Conservation (phyloP, 1,139 yeast genomes). For the Yamadazyma dushanensis region DNA sequence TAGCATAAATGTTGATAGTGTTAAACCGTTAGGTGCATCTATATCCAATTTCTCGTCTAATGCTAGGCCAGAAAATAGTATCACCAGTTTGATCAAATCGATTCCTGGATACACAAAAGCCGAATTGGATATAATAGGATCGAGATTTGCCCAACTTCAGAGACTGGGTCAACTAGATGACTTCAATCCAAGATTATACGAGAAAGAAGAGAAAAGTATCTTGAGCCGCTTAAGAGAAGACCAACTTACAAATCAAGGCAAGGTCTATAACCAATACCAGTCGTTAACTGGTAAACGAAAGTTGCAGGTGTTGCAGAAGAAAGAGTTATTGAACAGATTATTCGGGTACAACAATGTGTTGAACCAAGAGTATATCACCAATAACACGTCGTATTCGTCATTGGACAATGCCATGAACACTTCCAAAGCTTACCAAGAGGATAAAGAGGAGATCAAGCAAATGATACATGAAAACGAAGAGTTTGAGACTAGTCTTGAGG, state of each 20-base stretch:
- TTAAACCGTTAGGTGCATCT: slow-evolving; percentile 3
- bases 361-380: slow-evolving; percentile 44
- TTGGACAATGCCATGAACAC: slow-evolving; percentile 37
- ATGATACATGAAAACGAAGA: slow-evolving; percentile 38
- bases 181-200: slow-evolving; percentile 12
- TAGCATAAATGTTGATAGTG: slow-evolving; percentile 10
- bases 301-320: slow-evolving; percentile 44
- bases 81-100: slow-evolving; percentile 20
- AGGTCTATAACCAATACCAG: slow-evolving; percentile 33
- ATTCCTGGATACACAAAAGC: slow-evolving; percentile 45
- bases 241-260: slow-evolving; percentile 34
- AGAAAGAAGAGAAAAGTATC: slow-evolving; percentile 31
- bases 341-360: slow-evolving; percentile 42
- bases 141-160: slow-evolving; percentile 11
- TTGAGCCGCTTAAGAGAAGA: slow-evolving; percentile 35
- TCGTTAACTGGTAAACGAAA: slow-evolving; percentile 39
- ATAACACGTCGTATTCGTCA: slow-evolving; percentile 42
- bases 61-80: background rate
- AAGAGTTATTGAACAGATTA: slow-evolving; percentile 36
- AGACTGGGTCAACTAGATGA: slow-evolving; percentile 4
- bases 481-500: slow-evolving; percentile 28
- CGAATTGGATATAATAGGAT: slow-evolving; percentile 29
- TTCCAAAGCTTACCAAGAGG: slow-evolving; percentile 44
- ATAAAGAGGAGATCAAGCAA: slow-evolving; percentile 38
- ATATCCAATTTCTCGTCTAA: background rate